Conservation (phyloP, 495 filamentous ascomycete species). For the Xylaria telfairii region DNA sequence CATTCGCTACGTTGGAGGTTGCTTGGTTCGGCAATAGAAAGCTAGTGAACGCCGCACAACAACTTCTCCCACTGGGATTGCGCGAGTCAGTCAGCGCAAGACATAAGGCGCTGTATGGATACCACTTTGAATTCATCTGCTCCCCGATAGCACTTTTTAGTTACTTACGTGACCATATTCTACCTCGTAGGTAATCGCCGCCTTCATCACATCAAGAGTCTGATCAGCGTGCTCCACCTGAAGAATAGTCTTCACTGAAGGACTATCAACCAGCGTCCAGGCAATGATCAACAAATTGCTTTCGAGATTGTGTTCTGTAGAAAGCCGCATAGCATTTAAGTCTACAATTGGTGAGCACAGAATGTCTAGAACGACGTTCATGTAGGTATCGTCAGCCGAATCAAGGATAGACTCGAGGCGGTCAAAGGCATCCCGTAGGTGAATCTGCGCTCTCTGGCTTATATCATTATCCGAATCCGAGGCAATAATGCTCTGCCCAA, state of each 20-base stretch:
- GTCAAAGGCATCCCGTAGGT: conserved; percentile 18
- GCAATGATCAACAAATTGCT: background rate
- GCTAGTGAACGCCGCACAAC: background rate
- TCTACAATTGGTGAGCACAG: conserved; percentile 30
- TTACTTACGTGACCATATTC: conserved; percentile 33
- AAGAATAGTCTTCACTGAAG: background rate
- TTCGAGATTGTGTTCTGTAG: background rate
- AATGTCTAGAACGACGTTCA: conserved; percentile 35
- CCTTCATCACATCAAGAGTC: conserved; percentile 33
- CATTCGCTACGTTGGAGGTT: background rate
- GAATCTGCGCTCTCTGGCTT: background rate
- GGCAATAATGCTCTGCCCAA: background rate
- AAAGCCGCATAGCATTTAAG: background rate
- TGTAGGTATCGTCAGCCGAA: conserved; percentile 29
- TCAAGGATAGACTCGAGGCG: conserved; percentile 29
- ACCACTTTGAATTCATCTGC: background rate
- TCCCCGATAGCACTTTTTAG: background rate
- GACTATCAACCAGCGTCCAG: background rate
- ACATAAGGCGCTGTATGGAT: background rate
- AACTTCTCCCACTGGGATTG: background rate
- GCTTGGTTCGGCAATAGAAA: background rate
- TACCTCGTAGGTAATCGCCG: conserved; percentile 32
- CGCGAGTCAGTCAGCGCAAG: background rate
- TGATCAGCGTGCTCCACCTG: conserved; percentile 26
- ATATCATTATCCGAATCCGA: background rate